These are phyloP conservation scores for Hirsutella thompsonii DNA, from an alignment of 2,329 filamentous ascomycete species.

Conservation along the genomic window DNA sequence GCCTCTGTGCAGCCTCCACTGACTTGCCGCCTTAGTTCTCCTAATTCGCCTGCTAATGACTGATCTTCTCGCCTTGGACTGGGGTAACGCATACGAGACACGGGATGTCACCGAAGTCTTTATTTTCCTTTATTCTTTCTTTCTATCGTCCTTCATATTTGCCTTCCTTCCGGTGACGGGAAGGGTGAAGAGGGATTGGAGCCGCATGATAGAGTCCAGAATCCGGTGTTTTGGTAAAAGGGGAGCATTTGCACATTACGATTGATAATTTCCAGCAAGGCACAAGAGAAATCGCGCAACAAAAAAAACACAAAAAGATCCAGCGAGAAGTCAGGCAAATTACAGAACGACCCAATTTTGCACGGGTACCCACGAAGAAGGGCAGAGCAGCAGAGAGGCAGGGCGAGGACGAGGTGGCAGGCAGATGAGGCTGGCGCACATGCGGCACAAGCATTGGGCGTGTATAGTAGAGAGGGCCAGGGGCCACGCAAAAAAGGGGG, in stretches of 20 bases:
- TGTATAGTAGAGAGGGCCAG: not conserved
- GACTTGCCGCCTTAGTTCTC: slow-evolving; percentile 24
- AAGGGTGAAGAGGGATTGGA: not conserved
- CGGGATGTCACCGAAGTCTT: slow-evolving; percentile 15
- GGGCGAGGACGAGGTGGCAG: too few relatives aligned
- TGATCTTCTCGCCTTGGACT: slow-evolving; percentile 12
- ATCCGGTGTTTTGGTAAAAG: slow-evolving; percentile 1
- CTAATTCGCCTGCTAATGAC: slow-evolving; percentile 28
- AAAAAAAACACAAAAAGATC: not conserved
- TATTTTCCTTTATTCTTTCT: slow-evolving; percentile 10
- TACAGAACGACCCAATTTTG: not conserved
- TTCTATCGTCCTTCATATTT: slow-evolving; percentile 4
- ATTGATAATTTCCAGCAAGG: not conserved
- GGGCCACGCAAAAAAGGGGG: too few relatives aligned
- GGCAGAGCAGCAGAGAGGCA: not conserved
- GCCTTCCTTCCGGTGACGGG: not conserved
- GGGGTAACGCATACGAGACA: slow-evolving; percentile 15
- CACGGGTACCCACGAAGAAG: not conserved
- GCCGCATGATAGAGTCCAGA: slow-evolving; percentile 3
- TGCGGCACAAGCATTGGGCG: too few relatives aligned
- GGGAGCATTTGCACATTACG: not conserved
- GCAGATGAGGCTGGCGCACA: not conserved
- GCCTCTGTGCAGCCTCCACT: not conserved
- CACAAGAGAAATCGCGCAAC: too few relatives aligned
- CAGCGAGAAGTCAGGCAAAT: too few relatives aligned